Evolutionary conservation across 805 yeast genomes (phyloP).

Genomic region (Candida khao-thaluensis): DNA sequence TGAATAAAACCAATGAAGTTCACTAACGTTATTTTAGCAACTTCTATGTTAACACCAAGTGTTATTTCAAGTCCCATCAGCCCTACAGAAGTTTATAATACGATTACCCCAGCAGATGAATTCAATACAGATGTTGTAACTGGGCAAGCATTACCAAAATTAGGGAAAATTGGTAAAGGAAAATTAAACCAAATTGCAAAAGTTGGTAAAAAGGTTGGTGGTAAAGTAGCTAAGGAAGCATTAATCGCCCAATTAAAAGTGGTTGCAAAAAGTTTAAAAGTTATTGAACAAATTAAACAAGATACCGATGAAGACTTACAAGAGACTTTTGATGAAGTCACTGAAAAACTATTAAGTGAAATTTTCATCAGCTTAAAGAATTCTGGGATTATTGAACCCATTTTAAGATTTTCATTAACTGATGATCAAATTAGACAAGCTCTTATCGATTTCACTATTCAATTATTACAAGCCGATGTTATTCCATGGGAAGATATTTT

Average conservation of each 20-base stretch:
- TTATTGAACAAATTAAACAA: slow-evolving; percentile 12
- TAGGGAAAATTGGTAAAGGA: slow-evolving; percentile 3
- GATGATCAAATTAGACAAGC: slow-evolving; percentile 28
- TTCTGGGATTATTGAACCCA: slow-evolving; percentile 29
- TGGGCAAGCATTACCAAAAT: background rate
- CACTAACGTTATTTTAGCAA: background rate
- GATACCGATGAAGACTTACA: slow-evolving; percentile 2
- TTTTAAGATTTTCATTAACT: slow-evolving; percentile 26
- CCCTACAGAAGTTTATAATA: background rate
- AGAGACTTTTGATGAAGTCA: slow-evolving; percentile 13
- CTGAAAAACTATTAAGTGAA: slow-evolving; percentile 21
- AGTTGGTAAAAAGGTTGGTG: slow-evolving; percentile 6
- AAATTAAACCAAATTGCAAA: slow-evolving; percentile 4
- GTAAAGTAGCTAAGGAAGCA: slow-evolving; percentile 8
- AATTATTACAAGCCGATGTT: slow-evolving; percentile 26
- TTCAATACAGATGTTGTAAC: background rate
- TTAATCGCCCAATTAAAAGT: slow-evolving; percentile 8
- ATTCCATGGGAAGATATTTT: slow-evolving; percentile 34
- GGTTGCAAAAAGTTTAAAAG: slow-evolving; percentile 13
- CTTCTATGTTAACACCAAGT: background rate
- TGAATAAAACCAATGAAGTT: background rate
- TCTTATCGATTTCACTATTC: slow-evolving; percentile 23
- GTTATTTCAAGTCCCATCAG: slow-evolving; percentile 1
- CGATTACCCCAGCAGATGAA: background rate
- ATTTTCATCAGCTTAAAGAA: slow-evolving; percentile 27